Percentiles rank a stretch among this genome's conserved stretches.
Evolutionary conservation across 2,329 filamentous ascomycete genomes (phyloP).

Genomic region (Tolypocladium ovalisporum): DNA sequence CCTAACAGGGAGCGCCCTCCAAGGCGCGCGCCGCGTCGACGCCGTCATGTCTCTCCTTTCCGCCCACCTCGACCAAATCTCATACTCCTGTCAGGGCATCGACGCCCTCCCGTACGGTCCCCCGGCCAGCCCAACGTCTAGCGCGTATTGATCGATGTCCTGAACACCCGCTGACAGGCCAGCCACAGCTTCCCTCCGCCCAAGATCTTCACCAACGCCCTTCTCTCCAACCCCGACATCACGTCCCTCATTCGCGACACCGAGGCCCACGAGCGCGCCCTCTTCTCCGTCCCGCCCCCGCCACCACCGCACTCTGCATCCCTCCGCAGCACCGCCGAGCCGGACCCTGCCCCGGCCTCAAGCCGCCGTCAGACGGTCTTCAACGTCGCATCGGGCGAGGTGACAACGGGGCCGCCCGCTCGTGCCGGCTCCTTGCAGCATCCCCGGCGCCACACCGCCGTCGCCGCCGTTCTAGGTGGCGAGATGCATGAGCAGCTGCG

Average conservation of each 20-base stretch:
- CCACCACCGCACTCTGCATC: conserved; percentile 41
- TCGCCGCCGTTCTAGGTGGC: conserved; percentile 78
- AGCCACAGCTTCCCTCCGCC: conserved; percentile 65
- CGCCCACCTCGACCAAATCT: conserved; percentile 66
- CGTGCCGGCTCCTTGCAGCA: conserved; percentile 30
- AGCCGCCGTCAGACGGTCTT: conserved; percentile 53
- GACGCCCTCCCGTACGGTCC: conserved; percentile 56
- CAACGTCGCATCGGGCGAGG: conserved; percentile 52
- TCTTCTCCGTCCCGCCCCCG: conserved; percentile 81
- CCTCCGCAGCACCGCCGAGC: conserved; percentile 19
- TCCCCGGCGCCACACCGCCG: conserved; percentile 66
- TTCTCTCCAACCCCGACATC: conserved; percentile 83
- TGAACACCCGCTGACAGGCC: background rate
- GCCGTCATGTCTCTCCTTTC: conserved; percentile 54
- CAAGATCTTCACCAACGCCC: conserved; percentile 91
- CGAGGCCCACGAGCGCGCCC: conserved; percentile 83
- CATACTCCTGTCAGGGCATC: conserved; percentile 65
- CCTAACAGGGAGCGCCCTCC: background rate
- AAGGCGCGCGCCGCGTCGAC: background rate
- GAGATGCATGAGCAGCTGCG: conserved; percentile 76
- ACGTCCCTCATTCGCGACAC: conserved; percentile 91
- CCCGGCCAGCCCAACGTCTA: too few species aligned
- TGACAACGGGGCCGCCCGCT: conserved; percentile 41
- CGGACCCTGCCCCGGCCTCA: conserved; percentile 17
- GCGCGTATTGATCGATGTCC: conserved; percentile 12